Conservation (phyloP, 768 basidiomycete species). For the Paxillus ammoniavirescens region DNA sequence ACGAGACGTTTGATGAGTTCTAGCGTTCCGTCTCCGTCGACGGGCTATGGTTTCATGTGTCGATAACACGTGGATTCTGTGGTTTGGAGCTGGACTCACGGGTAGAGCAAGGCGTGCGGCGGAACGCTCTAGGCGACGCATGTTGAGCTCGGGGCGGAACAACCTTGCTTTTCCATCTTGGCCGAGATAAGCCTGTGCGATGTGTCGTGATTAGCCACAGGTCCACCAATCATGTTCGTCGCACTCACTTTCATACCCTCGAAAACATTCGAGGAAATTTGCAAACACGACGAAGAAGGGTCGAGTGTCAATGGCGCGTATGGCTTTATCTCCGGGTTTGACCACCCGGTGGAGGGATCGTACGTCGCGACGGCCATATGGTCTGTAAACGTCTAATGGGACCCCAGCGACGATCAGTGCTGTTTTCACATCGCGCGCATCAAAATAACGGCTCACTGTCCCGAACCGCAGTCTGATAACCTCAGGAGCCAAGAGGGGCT, state of each 20-base stretch:
- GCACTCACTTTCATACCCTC: conserved; percentile 66
- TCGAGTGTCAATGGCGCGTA: conserved; percentile 61
- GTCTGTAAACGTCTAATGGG: conserved; percentile 57
- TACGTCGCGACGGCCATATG: conserved; percentile 76
- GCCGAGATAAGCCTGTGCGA: conserved; percentile 59
- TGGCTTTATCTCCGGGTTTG: conserved; percentile 68
- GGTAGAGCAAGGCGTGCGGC: conserved; percentile 73
- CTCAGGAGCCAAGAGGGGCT: conserved; percentile 48
- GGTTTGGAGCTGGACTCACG: conserved; percentile 34
- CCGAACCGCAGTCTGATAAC: conserved; percentile 41
- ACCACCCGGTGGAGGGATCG: conserved; percentile 66
- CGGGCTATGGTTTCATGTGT: conserved; percentile 27
- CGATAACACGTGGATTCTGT: conserved; percentile 21
- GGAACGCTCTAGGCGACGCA: conserved; percentile 74
- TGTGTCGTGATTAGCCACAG: neutral
- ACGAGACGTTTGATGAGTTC: conserved; percentile 66
- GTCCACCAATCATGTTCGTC: neutral
- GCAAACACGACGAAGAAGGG: conserved; percentile 53
- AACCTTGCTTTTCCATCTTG: conserved; percentile 69
- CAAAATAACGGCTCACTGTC: neutral
- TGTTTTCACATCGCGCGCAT: no score
- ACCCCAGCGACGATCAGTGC: neutral
- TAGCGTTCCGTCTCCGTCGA: conserved; percentile 46
- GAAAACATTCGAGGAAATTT: conserved; percentile 59
- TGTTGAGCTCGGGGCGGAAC: conserved; percentile 84